Evolutionary conservation across 495 filamentous ascomycete species (phyloP).

Genomic region (Tetracladium setigerum): DNA sequence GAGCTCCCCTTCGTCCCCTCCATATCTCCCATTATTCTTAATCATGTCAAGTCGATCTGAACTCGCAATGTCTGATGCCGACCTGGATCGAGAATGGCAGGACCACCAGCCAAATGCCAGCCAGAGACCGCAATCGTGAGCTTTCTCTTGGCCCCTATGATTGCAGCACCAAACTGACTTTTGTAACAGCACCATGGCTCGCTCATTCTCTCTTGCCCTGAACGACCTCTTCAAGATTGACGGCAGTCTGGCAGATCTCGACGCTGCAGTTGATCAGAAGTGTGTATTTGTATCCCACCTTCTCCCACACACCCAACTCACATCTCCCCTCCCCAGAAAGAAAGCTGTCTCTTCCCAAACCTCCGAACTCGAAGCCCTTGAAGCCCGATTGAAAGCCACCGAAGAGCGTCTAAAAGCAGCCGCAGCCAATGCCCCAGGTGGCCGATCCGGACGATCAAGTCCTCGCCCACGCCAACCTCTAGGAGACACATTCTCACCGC

Average conservation of each 20-base stretch:
- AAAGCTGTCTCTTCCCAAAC: slow-evolving; percentile 63
- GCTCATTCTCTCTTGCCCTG: slow-evolving; percentile 76
- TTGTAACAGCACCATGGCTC: slow-evolving; percentile 67
- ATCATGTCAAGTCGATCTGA: slow-evolving; percentile 51
- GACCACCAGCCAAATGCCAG: slow-evolving; percentile 46
- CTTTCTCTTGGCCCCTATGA: slow-evolving; percentile 15
- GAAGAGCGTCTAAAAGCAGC: slow-evolving; percentile 64
- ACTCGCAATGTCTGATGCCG: slow-evolving; percentile 55
- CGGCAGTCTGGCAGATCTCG: slow-evolving; percentile 67
- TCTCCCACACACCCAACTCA: slow-evolving; percentile 11
- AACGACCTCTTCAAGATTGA: slow-evolving; percentile 86
- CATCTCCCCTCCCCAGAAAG: slow-evolving; percentile 42
- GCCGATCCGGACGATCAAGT: slow-evolving; percentile 14
- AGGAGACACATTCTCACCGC: slow-evolving; percentile 24
- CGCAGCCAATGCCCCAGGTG: slow-evolving; percentile 8
- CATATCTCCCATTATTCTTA: slow-evolving; percentile 13
- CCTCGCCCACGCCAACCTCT: slow-evolving; percentile 25
- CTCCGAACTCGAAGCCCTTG: slow-evolving; percentile 76
- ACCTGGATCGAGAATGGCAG: slow-evolving; percentile 62
- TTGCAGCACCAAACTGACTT: neutral
- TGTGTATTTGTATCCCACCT: slow-evolving; percentile 36
- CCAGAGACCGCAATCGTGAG: slow-evolving; percentile 69
- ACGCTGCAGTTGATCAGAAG: slow-evolving; percentile 77
- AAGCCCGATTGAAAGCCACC: slow-evolving; percentile 74
- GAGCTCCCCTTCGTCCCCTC: slow-evolving; percentile 7